Evolutionary conservation across 495 filamentous ascomycete genomes (phyloP).

Genomic region (Aspergillus heteromorphus): DNA sequence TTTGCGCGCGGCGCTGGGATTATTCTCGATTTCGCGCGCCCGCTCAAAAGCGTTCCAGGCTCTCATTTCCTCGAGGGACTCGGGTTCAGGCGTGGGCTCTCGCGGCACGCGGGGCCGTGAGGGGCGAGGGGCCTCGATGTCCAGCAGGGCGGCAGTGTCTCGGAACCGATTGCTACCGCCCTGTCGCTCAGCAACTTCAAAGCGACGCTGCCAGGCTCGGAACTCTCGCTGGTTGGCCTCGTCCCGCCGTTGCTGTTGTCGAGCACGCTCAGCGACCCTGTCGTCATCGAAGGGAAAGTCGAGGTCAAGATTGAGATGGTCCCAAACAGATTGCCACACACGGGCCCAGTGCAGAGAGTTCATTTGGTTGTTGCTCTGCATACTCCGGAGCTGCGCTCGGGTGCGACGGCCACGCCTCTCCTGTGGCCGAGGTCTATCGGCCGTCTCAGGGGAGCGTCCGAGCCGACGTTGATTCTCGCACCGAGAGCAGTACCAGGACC

Average conservation of each 20-base stretch:
- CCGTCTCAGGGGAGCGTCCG: conserved; percentile 29
- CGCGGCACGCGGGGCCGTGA: conserved; percentile 41
- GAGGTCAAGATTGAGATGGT: conserved; percentile 68
- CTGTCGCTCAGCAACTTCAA: conserved; percentile 72
- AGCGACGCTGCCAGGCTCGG: conserved; percentile 69
- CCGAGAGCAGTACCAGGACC: conserved; percentile 78
- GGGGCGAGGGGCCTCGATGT: conserved; percentile 41
- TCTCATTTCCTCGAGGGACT: conserved; percentile 70
- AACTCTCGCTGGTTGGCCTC: conserved; percentile 61
- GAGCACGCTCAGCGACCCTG: conserved; percentile 39
- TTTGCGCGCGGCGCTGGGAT: conserved; percentile 55
- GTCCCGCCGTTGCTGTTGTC: conserved; percentile 53
- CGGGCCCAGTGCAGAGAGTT: conserved; percentile 55
- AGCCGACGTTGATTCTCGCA: conserved; percentile 55
- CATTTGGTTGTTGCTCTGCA: conserved; percentile 38
- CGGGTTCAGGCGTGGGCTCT: conserved; percentile 50
- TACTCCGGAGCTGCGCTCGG: conserved; percentile 41
- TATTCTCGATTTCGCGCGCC: conserved; percentile 62
- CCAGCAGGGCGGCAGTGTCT: conserved; percentile 51
- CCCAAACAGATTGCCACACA: conserved; percentile 63
- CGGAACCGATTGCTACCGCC: conserved; percentile 69
- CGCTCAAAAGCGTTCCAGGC: conserved; percentile 90
- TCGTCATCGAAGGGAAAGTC: conserved; percentile 88
- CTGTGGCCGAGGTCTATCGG: conserved; percentile 26
- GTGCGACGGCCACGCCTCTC: conserved; percentile 46